Conservation (phyloP, 2,329 filamentous ascomycete genomes). For the Aspergillus unguis region DNA sequence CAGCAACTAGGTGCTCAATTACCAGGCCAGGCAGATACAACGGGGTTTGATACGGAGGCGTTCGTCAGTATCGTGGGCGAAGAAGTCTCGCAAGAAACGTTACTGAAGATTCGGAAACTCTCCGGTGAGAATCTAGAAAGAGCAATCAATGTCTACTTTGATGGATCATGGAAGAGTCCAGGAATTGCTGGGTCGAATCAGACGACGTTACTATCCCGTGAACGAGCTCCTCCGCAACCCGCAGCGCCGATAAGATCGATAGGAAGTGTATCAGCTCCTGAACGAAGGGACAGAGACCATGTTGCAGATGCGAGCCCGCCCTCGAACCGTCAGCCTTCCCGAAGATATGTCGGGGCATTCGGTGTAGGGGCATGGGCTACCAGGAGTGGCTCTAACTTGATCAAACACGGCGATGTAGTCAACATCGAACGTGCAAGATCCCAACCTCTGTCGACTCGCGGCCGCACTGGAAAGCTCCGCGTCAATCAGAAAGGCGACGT, state of each 20-base stretch:
- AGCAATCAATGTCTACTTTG: constrained; percentile 63
- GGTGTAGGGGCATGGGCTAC: constrained; percentile 92
- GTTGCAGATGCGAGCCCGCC: constrained; percentile 14
- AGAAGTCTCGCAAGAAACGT: constrained; percentile 42
- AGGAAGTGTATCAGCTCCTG: not conserved
- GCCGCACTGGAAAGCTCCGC: constrained; percentile 45
- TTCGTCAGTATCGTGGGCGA: constrained; percentile 60
- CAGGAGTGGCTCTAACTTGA: constrained; percentile 68
- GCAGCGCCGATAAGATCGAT: not conserved
- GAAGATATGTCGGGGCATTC: constrained; percentile 84
- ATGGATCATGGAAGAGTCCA: constrained; percentile 57
- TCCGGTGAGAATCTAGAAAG: constrained; percentile 55
- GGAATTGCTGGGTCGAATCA: constrained; percentile 12
- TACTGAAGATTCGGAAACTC: constrained; percentile 48
- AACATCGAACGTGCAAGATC: constrained; percentile 82
- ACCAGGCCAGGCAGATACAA: constrained; percentile 4
- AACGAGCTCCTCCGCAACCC: constrained; percentile 8
- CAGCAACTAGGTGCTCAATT: not conserved
- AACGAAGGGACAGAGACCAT: constrained; percentile 1
- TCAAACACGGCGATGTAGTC: constrained; percentile 79
- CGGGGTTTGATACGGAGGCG: constrained; percentile 53
- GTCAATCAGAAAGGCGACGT: constrained; percentile 70
- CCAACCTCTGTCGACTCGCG: constrained; percentile 53
- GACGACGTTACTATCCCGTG: constrained; percentile 11
- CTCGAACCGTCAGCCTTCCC: constrained; percentile 42